Evolutionary conservation across 1,284 basidiomycete species (phyloP), one percentile per base, ranked within the genome.

Genomic region (Phylloporus gajari): DNA sequence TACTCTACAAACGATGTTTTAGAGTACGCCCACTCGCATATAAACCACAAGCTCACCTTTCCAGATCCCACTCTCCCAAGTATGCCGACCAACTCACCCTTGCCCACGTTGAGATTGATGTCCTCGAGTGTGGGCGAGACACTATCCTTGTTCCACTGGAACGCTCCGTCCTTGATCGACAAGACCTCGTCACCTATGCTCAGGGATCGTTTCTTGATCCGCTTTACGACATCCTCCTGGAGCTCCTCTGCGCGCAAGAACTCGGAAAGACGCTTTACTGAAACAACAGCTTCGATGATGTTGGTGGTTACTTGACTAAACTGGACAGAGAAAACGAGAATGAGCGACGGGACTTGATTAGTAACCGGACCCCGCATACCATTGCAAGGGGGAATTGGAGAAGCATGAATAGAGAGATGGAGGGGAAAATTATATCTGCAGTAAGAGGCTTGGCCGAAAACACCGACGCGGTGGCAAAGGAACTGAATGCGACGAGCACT

Each of bases 51-150:
- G 73, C 85, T 75, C 75, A 93, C 91, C 89, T 98, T 99, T 70
- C 97, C 97, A 66, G 92, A 90, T n/a, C 97, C 97, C 42, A 98
- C 97, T 44, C 94, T 91, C 17, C 97, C 97, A 23, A 98, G 88
- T 6, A 98, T 86, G 17, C 94, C 95, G 0, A 97, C 85, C 4
- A 99, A 84, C 77, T 98, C 94, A n/a, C 96, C 96, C 80, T 95
- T 96, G 63, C 88, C 89, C 15, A 96, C 90, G 1, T 86, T 88
- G 21, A 98, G 76, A 77, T 92, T 90, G 75, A 98, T 93, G 70
- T 91, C 91, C 76, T 95, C 91, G 13, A 98, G 86, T 0, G 91
- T 92, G 0, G 95, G 90, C 66, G 88, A 86, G 27, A 83, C 78
- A 9, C 85, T 84, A 11, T 87, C 84, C 74, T 86, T 89, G 21